Evolutionary conservation across 1,284 basidiomycete species (phyloP), one percentile per base, ranked within the genome.

Genomic region (Leccinum pachyderme): DNA sequence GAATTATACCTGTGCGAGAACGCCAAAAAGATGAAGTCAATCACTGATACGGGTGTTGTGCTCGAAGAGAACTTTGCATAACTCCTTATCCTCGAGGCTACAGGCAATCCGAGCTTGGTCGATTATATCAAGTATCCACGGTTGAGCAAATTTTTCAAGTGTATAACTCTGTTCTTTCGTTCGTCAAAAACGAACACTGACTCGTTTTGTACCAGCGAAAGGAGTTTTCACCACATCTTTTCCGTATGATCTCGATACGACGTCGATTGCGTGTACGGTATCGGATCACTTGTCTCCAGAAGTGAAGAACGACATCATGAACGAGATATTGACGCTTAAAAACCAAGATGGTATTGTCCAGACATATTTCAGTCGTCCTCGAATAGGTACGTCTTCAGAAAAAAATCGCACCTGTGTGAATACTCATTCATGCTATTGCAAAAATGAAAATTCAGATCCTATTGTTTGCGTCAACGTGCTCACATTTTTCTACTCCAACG

Each of bases 51-150:
- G 7, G 62, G 61, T 8, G n/a, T 59, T 22, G 37, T 49, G 8
- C 43, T 65, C 0, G 63, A 63, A 31, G 63, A 63, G 41, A 63
- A 65, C 29, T 65, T 61, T 31, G 24, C 3, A 11, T 62, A 64
- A 11, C 29, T 66, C 11, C 62, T 66, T 22, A 59, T 65, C 6
- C 63, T 65, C 12, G 54, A 66, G 52, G 51, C 33, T 1, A 63
- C 55, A 8, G 49, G 54, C 0, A 54, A 63, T 41, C 25, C 50
- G 13, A 61, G 32, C 33, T 59, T 63, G 18, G 59, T 63, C 3
- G 59, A 65, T 29, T 59, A 65, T 12, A 49, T 52, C 52, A 56
- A 56, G 24, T 65, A 51, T 31, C 61, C 59, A 3, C 55, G 59
- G 24, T 37, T 65, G 4, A 65, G 50, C 29, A 65, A 63, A 39